phyloP scores from a whole-genome alignment of 129 eudicot genomes.

The Gnaphalium uliginosum region DNA sequence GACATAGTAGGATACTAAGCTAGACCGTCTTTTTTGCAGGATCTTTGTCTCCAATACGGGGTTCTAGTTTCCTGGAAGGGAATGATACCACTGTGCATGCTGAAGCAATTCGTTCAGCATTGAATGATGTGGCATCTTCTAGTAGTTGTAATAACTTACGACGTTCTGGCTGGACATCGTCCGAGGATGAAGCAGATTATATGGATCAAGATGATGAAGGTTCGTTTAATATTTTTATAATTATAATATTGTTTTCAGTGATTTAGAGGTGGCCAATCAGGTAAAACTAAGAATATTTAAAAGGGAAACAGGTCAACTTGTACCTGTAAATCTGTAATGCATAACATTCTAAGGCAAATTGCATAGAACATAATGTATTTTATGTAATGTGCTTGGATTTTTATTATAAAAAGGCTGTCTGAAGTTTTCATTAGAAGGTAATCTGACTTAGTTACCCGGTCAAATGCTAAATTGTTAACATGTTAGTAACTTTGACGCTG shows the following conservation, averaged over 20 bases:
- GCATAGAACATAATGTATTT: not conserved
- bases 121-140: conserved; percentile 75
- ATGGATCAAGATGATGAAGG: conserved; percentile 77
- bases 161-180: conserved; percentile 78
- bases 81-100: conserved; percentile 62
- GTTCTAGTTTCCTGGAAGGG: conserved; percentile 42
- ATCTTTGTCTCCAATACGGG: conserved; percentile 62
- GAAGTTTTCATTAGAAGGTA: too few species aligned
- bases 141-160: conserved; percentile 39
- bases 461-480: not conserved
- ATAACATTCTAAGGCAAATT: not conserved
- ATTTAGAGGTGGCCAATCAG: not conserved
- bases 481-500: not conserved
- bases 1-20: not conserved
- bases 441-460: not conserved
- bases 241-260: not conserved
- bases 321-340: not conserved
- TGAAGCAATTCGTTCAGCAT: conserved; percentile 69
- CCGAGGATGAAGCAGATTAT: conserved; percentile 80
- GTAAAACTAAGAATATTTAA: not conserved
- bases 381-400: not conserved
- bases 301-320: not conserved
- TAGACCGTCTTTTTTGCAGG: conserved; percentile 38
- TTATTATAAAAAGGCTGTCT: not conserved
- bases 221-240: not conserved